A percentile compares a stretch with the other conserved stretches of the same genome.
phyloP scores from a whole-genome alignment of 2,329 filamentous ascomycete genomes.

The Aspergillus hortae region DNA sequence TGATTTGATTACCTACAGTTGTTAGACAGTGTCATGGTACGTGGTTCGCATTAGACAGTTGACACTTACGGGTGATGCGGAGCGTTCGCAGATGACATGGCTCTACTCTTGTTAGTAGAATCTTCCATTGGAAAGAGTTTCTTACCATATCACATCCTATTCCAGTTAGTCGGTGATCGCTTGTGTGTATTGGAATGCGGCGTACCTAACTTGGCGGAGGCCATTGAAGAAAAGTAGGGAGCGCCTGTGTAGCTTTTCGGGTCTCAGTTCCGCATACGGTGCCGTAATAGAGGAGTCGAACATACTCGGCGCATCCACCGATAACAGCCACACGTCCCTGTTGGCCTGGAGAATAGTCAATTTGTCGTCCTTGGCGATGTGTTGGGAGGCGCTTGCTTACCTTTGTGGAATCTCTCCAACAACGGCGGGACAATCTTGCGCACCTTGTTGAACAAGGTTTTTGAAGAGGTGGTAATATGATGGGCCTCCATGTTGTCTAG shows the following conservation, averaged over 20 bases:
- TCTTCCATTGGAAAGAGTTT: not conserved
- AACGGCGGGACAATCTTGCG: constrained; percentile 91
- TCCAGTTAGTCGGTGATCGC: not conserved
- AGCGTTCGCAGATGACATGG: constrained; percentile 93
- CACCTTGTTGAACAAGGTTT: constrained; percentile 73
- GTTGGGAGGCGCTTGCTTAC: constrained; percentile 45
- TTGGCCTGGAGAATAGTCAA: constrained; percentile 60
- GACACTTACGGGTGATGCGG: constrained; percentile 58
- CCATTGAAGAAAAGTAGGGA: constrained; percentile 97
- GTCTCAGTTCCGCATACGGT: constrained; percentile 7
- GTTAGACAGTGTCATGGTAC: not conserved
- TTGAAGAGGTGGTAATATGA: constrained; percentile 64
- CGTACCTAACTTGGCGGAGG: constrained; percentile 76
- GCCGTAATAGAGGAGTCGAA: not conserved
- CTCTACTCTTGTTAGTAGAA: constrained; percentile 39
- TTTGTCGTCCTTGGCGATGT: not conserved
- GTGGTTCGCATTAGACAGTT: not conserved
- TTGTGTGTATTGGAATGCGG: not conserved
- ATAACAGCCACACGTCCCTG: constrained; percentile 89
- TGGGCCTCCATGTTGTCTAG: constrained; percentile 29
- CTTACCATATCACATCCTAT: constrained; percentile 74
- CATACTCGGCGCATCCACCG: constrained; percentile 79
- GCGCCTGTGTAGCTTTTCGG: constrained; percentile 74
- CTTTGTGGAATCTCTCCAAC: constrained; percentile 95
- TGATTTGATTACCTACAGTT: constrained; percentile 75